phyloP scores from a whole-genome alignment of 2,329 filamentous ascomycete genomes.

The Neonectria hederae region DNA sequence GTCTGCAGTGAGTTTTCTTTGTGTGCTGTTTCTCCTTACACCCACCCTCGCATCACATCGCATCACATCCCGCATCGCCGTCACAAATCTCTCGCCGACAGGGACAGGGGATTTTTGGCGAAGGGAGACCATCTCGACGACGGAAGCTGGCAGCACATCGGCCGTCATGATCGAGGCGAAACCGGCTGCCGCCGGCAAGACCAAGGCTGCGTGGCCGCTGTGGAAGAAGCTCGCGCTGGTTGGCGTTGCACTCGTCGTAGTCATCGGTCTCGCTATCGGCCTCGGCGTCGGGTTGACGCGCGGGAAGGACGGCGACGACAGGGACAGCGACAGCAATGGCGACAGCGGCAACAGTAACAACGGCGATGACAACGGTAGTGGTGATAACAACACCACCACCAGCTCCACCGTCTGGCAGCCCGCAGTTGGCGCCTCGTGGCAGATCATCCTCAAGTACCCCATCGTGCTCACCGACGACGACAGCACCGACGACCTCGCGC shows the following conservation, averaged over 20 bases:
- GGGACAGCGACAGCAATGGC: conserved; percentile 36
- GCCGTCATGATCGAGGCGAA: conserved; percentile 20
- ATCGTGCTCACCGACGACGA: conserved; percentile 56
- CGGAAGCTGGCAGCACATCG: conserved; percentile 17
- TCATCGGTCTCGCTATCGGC: conserved; percentile 61
- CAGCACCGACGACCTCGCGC: conserved; percentile 40
- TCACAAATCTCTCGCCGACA: neutral
- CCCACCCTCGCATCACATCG: neutral
- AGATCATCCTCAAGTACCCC: conserved; percentile 64
- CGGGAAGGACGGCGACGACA: conserved; percentile 37
- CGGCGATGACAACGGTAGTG: conserved; percentile 19
- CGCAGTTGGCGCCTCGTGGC: conserved; percentile 63
- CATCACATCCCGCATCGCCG: neutral
- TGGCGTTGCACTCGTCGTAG: conserved; percentile 37
- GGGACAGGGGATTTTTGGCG: neutral
- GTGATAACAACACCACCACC: conserved; percentile 33
- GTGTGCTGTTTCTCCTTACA: neutral
- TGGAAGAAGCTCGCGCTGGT: conserved; percentile 46
- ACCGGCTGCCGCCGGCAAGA: neutral
- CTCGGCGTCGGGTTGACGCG: conserved; percentile 63
- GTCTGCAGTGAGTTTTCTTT: neutral
- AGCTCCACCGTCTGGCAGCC: conserved; percentile 60
- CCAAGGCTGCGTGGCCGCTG: conserved; percentile 38
- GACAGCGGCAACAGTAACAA: conserved; percentile 23
- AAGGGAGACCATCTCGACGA: neutral